Percentiles rank a stretch among this genome's conserved stretches.
Conservation (phyloP, 352 stramenopile genomes). For the Phytophthora foliorum region DNA sequence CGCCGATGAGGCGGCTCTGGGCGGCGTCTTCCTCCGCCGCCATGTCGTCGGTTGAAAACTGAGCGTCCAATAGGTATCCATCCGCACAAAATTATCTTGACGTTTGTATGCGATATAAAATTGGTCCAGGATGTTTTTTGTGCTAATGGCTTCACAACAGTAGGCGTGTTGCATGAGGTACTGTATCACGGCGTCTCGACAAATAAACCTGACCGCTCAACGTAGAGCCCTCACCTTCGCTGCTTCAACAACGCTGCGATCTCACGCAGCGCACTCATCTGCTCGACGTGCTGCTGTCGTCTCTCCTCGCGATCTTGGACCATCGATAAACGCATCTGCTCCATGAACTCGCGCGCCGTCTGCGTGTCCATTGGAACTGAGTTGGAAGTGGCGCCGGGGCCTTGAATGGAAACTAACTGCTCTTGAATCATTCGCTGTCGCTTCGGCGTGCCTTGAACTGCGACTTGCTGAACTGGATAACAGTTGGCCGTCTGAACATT, state of each 20-base stretch:
- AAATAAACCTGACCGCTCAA: slow-evolving; percentile 21
- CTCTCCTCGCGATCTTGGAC: slow-evolving; percentile 56
- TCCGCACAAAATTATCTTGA: slow-evolving; percentile 2
- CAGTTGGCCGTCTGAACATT: slow-evolving; percentile 11
- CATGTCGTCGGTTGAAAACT: slow-evolving; percentile 14
- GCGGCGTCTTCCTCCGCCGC: slow-evolving; percentile 36
- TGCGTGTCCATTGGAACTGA: slow-evolving; percentile 15
- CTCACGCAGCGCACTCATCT: slow-evolving; percentile 59
- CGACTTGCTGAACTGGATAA: slow-evolving; percentile 18
- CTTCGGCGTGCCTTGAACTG: slow-evolving; percentile 27
- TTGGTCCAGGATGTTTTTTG: slow-evolving; percentile 3
- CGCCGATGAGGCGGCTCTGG: slow-evolving; percentile 62
- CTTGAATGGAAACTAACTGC: slow-evolving; percentile 8
- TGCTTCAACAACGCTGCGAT: slow-evolving; percentile 48
- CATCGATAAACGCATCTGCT: slow-evolving; percentile 48
- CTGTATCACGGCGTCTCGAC: too few relatives aligned
- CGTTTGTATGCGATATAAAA: slow-evolving; percentile 6
- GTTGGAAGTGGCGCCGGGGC: neutral
- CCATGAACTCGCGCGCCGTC: slow-evolving; percentile 26
- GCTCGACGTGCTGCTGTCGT: slow-evolving; percentile 63
- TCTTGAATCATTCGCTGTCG: slow-evolving; percentile 33
- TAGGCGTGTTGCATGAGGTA: too few relatives aligned
- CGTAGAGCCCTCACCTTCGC: slow-evolving; percentile 9
- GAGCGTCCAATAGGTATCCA: slow-evolving; percentile 4
- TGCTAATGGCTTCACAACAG: neutral